A percentile compares a stretch with the other conserved stretches of the same genome.
phyloP scores from a whole-genome alignment of 768 basidiomycete genomes.

The Hirschioporus abietinus region DNA sequence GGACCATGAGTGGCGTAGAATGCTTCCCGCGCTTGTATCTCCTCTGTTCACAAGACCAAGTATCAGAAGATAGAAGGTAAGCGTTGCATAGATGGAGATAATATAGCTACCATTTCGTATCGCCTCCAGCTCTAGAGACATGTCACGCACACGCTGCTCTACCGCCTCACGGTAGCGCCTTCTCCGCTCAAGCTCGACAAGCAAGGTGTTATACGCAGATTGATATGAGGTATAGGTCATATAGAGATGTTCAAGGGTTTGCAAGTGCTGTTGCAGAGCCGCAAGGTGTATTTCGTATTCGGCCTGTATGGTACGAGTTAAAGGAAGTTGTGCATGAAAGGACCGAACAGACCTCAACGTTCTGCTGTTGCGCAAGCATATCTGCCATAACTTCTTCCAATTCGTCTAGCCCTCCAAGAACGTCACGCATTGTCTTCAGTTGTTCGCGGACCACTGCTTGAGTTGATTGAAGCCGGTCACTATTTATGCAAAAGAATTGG shows the following conservation, averaged over 20 bases:
- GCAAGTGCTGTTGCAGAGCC: slow-evolving; percentile 54
- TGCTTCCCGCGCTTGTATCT: slow-evolving; percentile 52
- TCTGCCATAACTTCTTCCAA: slow-evolving; percentile 75
- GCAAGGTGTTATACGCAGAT: slow-evolving; percentile 65
- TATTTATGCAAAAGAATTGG: slow-evolving; percentile 21
- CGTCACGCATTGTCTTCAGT: slow-evolving; percentile 42
- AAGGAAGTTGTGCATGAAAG: background rate
- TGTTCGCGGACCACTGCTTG: slow-evolving; percentile 41
- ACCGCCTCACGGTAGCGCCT: slow-evolving; percentile 59
- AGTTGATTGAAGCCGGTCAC: slow-evolving; percentile 43
- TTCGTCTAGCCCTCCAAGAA: slow-evolving; percentile 65
- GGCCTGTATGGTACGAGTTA: slow-evolving; percentile 26
- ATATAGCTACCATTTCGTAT: slow-evolving; percentile 51
- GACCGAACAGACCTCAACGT: slow-evolving; percentile 49
- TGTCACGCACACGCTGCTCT: slow-evolving; percentile 58
- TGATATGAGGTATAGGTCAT: slow-evolving; percentile 65
- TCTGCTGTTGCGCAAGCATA: slow-evolving; percentile 66
- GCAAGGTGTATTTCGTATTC: slow-evolving; percentile 50
- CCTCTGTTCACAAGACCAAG: slow-evolving; percentile 44
- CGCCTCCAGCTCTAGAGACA: slow-evolving; percentile 57
- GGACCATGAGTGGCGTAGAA: slow-evolving; percentile 73
- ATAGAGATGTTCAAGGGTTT: slow-evolving; percentile 58
- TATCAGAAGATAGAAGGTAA: background rate
- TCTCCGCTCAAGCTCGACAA: slow-evolving; percentile 69
- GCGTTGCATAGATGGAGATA: slow-evolving; percentile 5